Evolutionary conservation across 2,329 filamentous ascomycete genomes (phyloP).

Genomic region (Plectosphaerella plurivora): DNA sequence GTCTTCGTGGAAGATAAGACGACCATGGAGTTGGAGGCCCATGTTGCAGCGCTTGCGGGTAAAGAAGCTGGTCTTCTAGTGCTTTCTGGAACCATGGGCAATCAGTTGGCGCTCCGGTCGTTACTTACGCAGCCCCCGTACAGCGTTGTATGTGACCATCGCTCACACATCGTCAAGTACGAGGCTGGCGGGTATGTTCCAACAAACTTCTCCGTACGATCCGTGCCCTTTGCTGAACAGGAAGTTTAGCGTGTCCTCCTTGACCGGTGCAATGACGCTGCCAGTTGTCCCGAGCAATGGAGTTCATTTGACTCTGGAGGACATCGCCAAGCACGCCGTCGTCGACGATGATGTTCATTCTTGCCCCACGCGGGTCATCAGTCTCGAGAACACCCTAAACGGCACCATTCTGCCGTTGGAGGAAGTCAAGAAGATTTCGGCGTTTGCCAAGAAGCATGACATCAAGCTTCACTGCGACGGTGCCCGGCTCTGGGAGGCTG

Average conservation of each 20-base stretch:
- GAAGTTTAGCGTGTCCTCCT: constrained; percentile 57
- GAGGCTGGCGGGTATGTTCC: constrained; percentile 54
- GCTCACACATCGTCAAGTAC: constrained; percentile 70
- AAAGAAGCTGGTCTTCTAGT: constrained; percentile 79
- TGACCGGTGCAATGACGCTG: constrained; percentile 68
- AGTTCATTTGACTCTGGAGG: constrained; percentile 69
- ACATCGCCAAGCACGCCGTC: constrained; percentile 62
- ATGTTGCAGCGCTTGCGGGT: constrained; percentile 67
- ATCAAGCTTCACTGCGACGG: constrained; percentile 76
- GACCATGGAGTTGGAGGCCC: constrained; percentile 70
- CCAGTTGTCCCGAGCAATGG: constrained; percentile 66
- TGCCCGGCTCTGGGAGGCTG: constrained; percentile 78
- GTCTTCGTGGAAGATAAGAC: constrained; percentile 77
- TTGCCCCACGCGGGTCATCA: constrained; percentile 77
- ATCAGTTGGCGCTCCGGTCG: constrained; percentile 76
- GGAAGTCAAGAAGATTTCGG: constrained; percentile 65
- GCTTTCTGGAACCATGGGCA: constrained; percentile 90
- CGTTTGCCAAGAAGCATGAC: constrained; percentile 59
- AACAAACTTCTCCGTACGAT: too few species aligned
- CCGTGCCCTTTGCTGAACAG: neutral
- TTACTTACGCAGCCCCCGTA: constrained; percentile 78
- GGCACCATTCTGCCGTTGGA: constrained; percentile 73
- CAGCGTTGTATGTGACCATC: constrained; percentile 71
- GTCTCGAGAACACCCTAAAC: constrained; percentile 79
- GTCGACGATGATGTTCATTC: constrained; percentile 68